Percentiles rank a stretch among this genome's conserved stretches.
These are phyloP conservation scores for Pelargonium citronellum DNA, from an alignment of 441 rosid genomes.

Conservation along the genomic window DNA sequence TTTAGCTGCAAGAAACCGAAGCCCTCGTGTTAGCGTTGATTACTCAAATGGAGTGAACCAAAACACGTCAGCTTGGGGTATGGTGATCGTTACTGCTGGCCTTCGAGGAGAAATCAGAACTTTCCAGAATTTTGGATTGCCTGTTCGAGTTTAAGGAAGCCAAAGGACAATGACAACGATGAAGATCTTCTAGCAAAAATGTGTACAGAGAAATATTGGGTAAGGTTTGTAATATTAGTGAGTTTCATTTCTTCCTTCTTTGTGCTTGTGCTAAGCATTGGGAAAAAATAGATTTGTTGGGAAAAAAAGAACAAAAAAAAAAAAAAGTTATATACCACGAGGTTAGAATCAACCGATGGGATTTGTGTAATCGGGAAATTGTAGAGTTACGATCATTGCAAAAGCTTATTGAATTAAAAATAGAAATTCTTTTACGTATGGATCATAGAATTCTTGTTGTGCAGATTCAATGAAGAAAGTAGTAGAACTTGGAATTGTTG, in stretches of 20 bases:
- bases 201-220: conserved; percentile 52
- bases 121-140: conserved; percentile 90
- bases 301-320: background rate
- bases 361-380: conserved; percentile 40
- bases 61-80: conserved; percentile 63
- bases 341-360: conserved; percentile 32
- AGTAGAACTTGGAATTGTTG: no score
- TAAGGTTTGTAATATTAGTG: conserved; percentile 51
- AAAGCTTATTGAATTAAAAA: conserved; percentile 44
- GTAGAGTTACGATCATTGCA: conserved; percentile 51
- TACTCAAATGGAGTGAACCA: conserved; percentile 40
- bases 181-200: conserved; percentile 17
- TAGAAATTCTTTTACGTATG: conserved; percentile 48
- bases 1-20: conserved; percentile 43
- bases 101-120: conserved; percentile 75
- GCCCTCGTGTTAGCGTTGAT: conserved; percentile 56
- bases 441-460: conserved; percentile 3
- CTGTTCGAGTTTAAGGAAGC: conserved; percentile 47
- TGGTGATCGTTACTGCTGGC: conserved; percentile 95
- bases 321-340: conserved; percentile 32
- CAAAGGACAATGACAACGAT: background rate
- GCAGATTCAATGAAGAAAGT: no score
- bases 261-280: conserved; percentile 39
- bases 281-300: conserved; percentile 44
- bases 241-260: conserved; percentile 35